phyloP scores from a whole-genome alignment of 2,329 filamentous ascomycete species.

The Ceratocystis cacaofunesta region DNA sequence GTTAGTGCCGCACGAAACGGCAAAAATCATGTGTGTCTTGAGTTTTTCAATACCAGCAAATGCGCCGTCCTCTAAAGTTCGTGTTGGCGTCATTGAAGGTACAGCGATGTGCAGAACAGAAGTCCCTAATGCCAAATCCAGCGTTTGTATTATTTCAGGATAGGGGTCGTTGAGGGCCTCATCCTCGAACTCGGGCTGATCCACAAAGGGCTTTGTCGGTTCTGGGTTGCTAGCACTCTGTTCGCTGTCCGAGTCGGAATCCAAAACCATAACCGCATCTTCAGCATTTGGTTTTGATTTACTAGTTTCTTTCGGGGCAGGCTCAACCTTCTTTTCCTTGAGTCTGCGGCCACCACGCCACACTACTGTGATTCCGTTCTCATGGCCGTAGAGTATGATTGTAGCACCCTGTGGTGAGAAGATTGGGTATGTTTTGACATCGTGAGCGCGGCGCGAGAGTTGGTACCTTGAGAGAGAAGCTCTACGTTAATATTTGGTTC shows the following conservation, averaged over 20 bases:
- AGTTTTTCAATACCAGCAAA: constrained; percentile 35
- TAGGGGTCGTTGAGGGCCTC: constrained; percentile 35
- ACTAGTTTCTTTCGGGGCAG: constrained; percentile 21
- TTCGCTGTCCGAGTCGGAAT: constrained; percentile 36
- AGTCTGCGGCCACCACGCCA: constrained; percentile 50
- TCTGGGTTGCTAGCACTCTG: constrained; percentile 21
- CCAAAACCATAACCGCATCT: constrained; percentile 44
- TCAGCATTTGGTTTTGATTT: constrained; percentile 38
- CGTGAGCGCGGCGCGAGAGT: constrained; percentile 41
- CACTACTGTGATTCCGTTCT: constrained; percentile 44
- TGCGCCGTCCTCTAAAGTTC: constrained; percentile 33
- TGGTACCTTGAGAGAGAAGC: constrained; percentile 36
- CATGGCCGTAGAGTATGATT: constrained; percentile 48
- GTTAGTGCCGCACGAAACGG: constrained; percentile 42
- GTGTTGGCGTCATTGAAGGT: constrained; percentile 35
- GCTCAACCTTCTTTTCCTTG: constrained; percentile 27
- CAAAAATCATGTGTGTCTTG: constrained; percentile 44
- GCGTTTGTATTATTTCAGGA: constrained; percentile 41
- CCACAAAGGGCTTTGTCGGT: constrained; percentile 27
- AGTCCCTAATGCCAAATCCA: constrained; percentile 45
- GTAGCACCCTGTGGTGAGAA: constrained; percentile 48
- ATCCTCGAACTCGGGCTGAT: constrained; percentile 45
- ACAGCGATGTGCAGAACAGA: constrained; percentile 42
- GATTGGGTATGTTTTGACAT: constrained; percentile 46
- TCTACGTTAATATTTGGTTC: background rate